A percentile compares a stretch with the other conserved stretches of the same genome.
These are phyloP conservation scores for Phyllostachys edulis DNA, from an alignment of 176 grass and related monocot species.

Conservation along the genomic window DNA sequence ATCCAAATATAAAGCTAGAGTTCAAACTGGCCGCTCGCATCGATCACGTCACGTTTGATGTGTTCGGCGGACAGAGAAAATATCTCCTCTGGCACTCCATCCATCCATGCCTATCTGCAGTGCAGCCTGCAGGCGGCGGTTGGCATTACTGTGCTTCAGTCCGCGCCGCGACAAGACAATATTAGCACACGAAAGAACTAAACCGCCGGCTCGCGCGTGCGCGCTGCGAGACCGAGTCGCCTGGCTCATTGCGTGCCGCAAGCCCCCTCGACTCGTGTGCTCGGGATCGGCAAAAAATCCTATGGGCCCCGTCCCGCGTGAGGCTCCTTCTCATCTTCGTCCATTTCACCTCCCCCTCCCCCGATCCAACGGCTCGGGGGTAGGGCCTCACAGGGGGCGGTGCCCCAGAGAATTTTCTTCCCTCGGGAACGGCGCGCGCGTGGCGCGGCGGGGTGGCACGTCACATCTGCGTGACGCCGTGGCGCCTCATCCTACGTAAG, in stretches of 20 bases:
- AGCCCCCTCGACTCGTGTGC: not conserved
- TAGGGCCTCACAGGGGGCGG: no score
- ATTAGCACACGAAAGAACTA: not conserved
- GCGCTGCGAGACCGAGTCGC: not conserved
- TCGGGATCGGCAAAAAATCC: not conserved
- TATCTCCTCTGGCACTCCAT: not conserved
- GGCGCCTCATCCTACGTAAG: not conserved
- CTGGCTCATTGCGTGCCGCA: no score
- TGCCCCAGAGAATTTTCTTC: no score
- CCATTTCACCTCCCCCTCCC: no score
- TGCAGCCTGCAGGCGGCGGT: not conserved
- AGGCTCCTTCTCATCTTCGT: no score
- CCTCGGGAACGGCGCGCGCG: not conserved
- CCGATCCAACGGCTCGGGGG: no score
- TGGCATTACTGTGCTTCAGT: not conserved
- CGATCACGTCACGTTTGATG: not conserved
- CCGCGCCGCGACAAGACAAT: not conserved
- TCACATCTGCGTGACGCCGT: no score
- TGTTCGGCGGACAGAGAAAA: not conserved
- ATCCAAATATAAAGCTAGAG: no score
- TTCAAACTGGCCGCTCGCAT: not conserved
- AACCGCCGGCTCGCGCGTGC: not conserved
- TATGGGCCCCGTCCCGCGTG: no score
- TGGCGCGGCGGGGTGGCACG: not conserved
- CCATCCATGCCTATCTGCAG: not conserved